These are phyloP conservation scores for Solanum chiquidenum DNA, from an alignment of 257 asterid genomes.

Conservation along the genomic window DNA sequence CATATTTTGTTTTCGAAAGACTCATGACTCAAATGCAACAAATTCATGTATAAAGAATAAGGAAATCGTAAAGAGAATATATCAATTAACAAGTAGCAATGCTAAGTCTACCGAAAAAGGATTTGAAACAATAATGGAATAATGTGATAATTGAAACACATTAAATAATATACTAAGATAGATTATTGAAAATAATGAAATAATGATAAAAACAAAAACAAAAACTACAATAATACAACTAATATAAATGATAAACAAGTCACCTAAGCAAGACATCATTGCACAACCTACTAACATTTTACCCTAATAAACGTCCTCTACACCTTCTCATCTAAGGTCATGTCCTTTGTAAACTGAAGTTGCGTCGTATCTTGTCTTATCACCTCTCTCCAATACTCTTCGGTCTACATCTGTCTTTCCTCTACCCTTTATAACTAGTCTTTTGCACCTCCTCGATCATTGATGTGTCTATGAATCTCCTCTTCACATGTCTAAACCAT, in stretches of 20 bases:
- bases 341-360: neutral
- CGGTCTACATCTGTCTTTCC: neutral
- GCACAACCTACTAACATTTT: neutral
- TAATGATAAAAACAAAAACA: too few species aligned
- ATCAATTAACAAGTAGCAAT: neutral
- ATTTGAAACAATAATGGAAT: too few species aligned
- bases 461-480: neutral
- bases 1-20: neutral
- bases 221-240: neutral
- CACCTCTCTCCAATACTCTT: neutral
- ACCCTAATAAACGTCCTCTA: neutral
- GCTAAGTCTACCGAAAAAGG: neutral
- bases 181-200: neutral
- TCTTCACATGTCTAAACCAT: neutral
- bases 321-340: neutral
- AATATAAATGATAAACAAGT: neutral
- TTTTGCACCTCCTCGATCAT: neutral
- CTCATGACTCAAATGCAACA: neutral
- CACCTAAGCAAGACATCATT: neutral
- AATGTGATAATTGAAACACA: neutral
- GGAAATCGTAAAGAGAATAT: neutral
- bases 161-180: neutral
- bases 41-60: neutral
- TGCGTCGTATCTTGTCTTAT: neutral
- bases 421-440: neutral